Evolutionary conservation across 192 early-diverging fungal species (phyloP).

Genomic region (Chytriomyces sp.): DNA sequence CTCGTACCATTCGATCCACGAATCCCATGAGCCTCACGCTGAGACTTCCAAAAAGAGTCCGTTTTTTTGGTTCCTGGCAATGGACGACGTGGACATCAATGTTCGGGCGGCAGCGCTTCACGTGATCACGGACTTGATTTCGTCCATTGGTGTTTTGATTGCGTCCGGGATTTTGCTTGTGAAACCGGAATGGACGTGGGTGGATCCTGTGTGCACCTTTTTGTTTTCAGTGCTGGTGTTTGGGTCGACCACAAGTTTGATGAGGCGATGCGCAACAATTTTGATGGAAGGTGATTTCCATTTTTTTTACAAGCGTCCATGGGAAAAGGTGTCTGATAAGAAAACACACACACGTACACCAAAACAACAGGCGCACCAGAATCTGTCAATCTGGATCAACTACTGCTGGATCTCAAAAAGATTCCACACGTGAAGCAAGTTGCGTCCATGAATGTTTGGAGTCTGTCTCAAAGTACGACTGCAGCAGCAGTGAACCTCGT

Average conservation of each 20-base stretch:
- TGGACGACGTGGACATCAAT: slow-evolving; percentile 49
- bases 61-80: background rate
- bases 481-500: too few species aligned
- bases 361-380: too few species aligned
- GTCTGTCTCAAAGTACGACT: too few species aligned
- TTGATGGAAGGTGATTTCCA: slow-evolving; percentile 73
- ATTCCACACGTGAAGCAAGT: too few species aligned
- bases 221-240: slow-evolving; percentile 79
- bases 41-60: slow-evolving; percentile 1
- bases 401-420: too few species aligned
- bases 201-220: slow-evolving; percentile 85
- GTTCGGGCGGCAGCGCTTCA: slow-evolving; percentile 76
- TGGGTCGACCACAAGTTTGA: slow-evolving; percentile 68
- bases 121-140: slow-evolving; percentile 81
- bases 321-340: too few species aligned
- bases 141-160: slow-evolving; percentile 80
- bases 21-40: background rate
- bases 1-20: background rate
- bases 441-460: too few species aligned
- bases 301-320: background rate
- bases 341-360: too few species aligned
- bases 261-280: slow-evolving; percentile 67
- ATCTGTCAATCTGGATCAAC: too few species aligned
- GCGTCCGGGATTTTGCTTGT: slow-evolving; percentile 71
- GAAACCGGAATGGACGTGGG: slow-evolving; percentile 61